phyloP scores from a whole-genome alignment of 768 basidiomycete species.

The Suillus tomentosus region DNA sequence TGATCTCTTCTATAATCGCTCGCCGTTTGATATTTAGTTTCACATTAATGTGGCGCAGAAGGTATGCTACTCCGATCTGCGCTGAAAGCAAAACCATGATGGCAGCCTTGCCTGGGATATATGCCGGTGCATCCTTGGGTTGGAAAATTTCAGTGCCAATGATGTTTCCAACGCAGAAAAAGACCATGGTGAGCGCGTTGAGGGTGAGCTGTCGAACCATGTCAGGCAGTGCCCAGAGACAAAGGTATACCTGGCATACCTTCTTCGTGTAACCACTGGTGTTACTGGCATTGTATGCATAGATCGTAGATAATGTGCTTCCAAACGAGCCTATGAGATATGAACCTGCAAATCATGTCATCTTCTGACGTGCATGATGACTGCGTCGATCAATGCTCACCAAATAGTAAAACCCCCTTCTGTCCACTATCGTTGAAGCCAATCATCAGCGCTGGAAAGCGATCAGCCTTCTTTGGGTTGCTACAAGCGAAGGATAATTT shows the following conservation, averaged over 20 bases:
- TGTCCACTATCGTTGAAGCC: slow-evolving; percentile 22
- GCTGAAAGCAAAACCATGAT: slow-evolving; percentile 32
- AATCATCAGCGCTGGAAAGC: slow-evolving; percentile 23
- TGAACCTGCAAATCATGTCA: slow-evolving; percentile 17
- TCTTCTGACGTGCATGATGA: neutral
- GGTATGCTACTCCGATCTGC: slow-evolving; percentile 26
- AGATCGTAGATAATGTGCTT: slow-evolving; percentile 26
- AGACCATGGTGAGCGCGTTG: slow-evolving; percentile 22
- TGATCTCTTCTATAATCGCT: slow-evolving; percentile 18
- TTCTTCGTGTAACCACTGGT: slow-evolving; percentile 32
- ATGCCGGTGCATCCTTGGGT: slow-evolving; percentile 26
- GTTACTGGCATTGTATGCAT: slow-evolving; percentile 30
- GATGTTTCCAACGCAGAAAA: slow-evolving; percentile 25
- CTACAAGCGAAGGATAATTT: neutral
- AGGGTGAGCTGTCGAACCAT: slow-evolving; percentile 18
- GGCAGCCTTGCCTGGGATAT: slow-evolving; percentile 37
- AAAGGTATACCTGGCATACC: slow-evolving; percentile 12
- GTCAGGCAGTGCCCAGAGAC: neutral
- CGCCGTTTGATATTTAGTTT: slow-evolving; percentile 24
- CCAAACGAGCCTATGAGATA: slow-evolving; percentile 28
- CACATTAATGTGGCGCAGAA: slow-evolving; percentile 24
- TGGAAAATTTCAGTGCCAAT: slow-evolving; percentile 29
- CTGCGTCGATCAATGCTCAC: slow-evolving; percentile 11
- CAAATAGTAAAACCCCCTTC: slow-evolving; percentile 26
- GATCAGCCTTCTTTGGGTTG: neutral